Evolutionary conservation across 2,329 filamentous ascomycete genomes (phyloP).

Genomic region (Talaromyces islandicus): DNA sequence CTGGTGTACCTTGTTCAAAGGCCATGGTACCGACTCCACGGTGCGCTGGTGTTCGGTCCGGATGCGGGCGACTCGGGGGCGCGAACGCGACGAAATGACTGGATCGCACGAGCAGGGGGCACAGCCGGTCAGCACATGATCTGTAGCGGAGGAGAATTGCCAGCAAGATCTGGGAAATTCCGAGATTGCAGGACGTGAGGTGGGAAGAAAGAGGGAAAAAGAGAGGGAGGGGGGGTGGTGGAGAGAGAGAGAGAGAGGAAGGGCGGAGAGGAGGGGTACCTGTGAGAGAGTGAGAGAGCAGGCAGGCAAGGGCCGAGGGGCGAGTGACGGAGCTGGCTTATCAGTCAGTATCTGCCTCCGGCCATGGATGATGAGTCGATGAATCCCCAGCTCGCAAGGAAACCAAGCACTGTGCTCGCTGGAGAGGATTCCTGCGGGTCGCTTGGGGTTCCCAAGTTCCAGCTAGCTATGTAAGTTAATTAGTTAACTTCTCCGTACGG

Average conservation of each 20-base stretch:
- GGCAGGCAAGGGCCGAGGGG: background rate
- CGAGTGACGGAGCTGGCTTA: background rate
- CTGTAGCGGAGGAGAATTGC: background rate
- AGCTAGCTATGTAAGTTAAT: background rate
- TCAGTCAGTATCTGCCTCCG: background rate
- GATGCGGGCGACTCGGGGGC: background rate
- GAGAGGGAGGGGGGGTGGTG: background rate
- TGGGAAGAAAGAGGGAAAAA: background rate
- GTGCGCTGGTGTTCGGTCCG: background rate
- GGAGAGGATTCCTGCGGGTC: background rate
- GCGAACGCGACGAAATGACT: constrained; percentile 2
- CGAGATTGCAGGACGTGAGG: background rate
- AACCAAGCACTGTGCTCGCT: background rate
- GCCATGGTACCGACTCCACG: constrained; percentile 6
- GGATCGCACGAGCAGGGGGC: constrained; percentile 2
- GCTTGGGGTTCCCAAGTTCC: background rate
- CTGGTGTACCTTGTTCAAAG: constrained; percentile 10
- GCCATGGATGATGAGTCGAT: background rate
- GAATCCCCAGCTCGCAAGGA: background rate
- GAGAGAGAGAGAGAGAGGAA: no score
- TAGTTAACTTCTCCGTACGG: background rate
- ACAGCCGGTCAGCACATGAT: background rate
- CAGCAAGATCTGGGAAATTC: no score
- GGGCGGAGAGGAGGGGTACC: constrained; percentile 1
- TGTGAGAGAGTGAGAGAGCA: background rate